Conservation (phyloP, 768 basidiomycete genomes). For the Favolaschia claudopus region DNA sequence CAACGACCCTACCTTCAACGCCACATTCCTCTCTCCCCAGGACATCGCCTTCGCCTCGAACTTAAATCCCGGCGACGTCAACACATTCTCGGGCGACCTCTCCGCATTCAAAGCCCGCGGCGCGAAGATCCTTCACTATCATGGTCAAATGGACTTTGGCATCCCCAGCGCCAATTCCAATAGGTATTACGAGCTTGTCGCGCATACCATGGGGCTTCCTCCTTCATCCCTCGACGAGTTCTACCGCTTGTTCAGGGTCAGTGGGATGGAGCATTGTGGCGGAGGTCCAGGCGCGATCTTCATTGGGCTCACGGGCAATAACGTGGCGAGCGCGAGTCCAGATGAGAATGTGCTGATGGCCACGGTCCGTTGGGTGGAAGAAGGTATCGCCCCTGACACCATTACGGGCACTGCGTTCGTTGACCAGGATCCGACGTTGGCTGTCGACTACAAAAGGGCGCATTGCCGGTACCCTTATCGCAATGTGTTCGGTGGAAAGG, state of each 20-base stretch:
- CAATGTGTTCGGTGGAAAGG: no score
- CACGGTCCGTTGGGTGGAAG: slow-evolving; percentile 4
- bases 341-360: not conserved
- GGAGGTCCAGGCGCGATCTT: slow-evolving; percentile 20
- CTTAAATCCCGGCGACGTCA: not conserved
- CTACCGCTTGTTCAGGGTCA: no score
- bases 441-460: not conserved
- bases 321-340: not conserved
- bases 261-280: slow-evolving; percentile 30
- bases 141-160: slow-evolving; percentile 13
- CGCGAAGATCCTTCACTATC: slow-evolving; percentile 31
- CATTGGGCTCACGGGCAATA: slow-evolving; percentile 12
- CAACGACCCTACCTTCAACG: not conserved
- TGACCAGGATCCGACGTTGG: no score
- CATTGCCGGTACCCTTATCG: not conserved
- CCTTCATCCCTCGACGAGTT: no score
- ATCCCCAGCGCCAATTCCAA: slow-evolving; percentile 22
- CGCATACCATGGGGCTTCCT: slow-evolving; percentile 19
- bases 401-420: not conserved
- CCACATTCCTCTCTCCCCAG: not conserved
- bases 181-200: slow-evolving; percentile 22
- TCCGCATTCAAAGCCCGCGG: slow-evolving; percentile 23
- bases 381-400: not conserved
- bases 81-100: slow-evolving; percentile 20
- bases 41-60: not conserved